These are phyloP conservation scores for Wickerhamiella vanderwaltii DNA, from an alignment of 805 yeast species.

Conservation along the genomic window DNA sequence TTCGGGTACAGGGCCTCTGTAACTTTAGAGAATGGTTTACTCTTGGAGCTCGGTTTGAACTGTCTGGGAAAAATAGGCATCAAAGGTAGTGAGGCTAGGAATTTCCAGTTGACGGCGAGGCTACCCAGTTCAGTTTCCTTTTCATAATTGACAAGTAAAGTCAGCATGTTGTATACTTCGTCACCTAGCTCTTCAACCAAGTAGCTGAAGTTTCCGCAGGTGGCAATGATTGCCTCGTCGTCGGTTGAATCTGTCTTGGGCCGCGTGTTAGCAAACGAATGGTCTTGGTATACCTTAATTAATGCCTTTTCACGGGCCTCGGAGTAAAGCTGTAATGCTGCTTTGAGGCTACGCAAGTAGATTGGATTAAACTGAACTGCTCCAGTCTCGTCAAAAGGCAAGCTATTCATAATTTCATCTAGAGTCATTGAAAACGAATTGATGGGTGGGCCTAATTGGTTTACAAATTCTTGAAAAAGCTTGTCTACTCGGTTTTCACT, in stretches of 20 bases:
- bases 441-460: constrained; percentile 60
- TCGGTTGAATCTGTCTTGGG: constrained; percentile 36
- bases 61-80: background rate
- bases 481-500: constrained; percentile 24
- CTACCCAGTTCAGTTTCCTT: background rate
- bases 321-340: constrained; percentile 46
- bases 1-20: constrained; percentile 16
- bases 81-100: background rate
- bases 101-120: background rate
- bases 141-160: constrained; percentile 32
- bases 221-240: constrained; percentile 72
- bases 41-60: constrained; percentile 3
- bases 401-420: constrained; percentile 40
- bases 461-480: constrained; percentile 53
- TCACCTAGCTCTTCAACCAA: constrained; percentile 49
- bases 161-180: constrained; percentile 42
- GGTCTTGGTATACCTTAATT: constrained; percentile 37
- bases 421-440: constrained; percentile 54
- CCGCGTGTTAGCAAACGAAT: background rate
- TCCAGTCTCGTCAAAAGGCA: constrained; percentile 37
- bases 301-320: constrained; percentile 47
- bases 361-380: constrained; percentile 33
- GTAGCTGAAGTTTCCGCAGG: constrained; percentile 68
- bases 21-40: constrained; percentile 14
- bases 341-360: constrained; percentile 31